phyloP scores from a whole-genome alignment of 148 eudicot genomes.

The Pouteria glomerata region DNA sequence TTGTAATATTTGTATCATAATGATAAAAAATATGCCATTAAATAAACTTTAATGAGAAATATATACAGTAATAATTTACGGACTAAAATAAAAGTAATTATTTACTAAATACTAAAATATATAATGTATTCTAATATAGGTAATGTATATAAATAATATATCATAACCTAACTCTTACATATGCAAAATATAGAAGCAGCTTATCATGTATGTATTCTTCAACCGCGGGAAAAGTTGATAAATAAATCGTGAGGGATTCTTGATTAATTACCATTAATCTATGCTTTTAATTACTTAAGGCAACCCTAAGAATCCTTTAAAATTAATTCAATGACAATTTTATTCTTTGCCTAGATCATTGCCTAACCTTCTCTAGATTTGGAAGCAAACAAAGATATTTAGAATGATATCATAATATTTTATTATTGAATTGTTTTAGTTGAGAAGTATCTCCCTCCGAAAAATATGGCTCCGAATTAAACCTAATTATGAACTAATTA shows the following conservation, averaged over 20 bases:
- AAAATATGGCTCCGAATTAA: not conserved
- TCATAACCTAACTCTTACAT: too few species aligned
- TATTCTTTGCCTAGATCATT: not conserved
- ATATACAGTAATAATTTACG: too few species aligned
- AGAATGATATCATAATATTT: not conserved
- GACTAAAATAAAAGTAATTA: too few species aligned
- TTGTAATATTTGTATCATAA: too few species aligned
- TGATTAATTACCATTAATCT: slow-evolving; percentile 1
- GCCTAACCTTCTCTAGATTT: not conserved
- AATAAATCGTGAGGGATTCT: not conserved
- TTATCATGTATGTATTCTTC: not conserved
- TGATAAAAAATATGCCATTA: too few species aligned
- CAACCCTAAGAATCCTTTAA: not conserved
- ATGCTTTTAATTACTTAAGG: not conserved
- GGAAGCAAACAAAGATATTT: not conserved
- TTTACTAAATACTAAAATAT: too few species aligned
- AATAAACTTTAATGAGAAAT: too few species aligned
- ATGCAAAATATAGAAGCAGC: not conserved
- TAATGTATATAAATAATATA: too few species aligned
- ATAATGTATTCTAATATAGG: too few species aligned
- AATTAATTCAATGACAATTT: not conserved
- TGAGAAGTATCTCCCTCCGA: not conserved
- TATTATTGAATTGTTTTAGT: not conserved
- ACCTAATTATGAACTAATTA: too few species aligned
- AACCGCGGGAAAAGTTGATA: not conserved